Evolutionary conservation across 768 basidiomycete species (phyloP).

Genomic region (Butyriboletus loyo): DNA sequence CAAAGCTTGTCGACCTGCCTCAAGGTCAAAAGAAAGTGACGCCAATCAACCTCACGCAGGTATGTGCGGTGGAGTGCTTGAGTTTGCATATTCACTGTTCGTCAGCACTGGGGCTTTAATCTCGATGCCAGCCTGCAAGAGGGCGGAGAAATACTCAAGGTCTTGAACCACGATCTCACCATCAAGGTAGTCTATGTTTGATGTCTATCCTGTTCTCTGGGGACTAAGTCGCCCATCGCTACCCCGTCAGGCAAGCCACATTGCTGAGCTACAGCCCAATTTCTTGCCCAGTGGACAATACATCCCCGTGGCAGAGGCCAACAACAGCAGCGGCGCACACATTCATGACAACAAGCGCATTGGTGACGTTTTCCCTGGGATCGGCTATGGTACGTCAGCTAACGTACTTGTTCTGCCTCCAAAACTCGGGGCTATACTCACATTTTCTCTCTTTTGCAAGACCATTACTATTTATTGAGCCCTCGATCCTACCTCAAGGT

Average conservation of each 20-base stretch:
- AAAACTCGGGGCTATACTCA: background rate
- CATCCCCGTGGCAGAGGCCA: conserved; percentile 42
- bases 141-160: conserved; percentile 40
- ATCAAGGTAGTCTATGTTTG: conserved; percentile 33
- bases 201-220: background rate
- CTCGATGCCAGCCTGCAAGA: conserved; percentile 61
- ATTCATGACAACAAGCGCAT: conserved; percentile 49
- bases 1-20: conserved; percentile 50
- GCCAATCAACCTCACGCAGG: conserved; percentile 76
- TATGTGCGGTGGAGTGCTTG: conserved; percentile 26
- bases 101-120: conserved; percentile 81
- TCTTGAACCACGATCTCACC: conserved; percentile 48
- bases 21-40: conserved; percentile 48
- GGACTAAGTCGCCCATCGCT: background rate
- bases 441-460: conserved; percentile 36
- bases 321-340: conserved; percentile 38
- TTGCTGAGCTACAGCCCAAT: conserved; percentile 49
- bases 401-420: background rate
- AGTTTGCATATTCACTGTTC: background rate
- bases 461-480: conserved; percentile 62
- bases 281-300: conserved; percentile 54
- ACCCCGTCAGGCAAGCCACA: conserved; percentile 45
- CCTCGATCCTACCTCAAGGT: conserved; percentile 33
- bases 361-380: conserved; percentile 53
- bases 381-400: conserved; percentile 59